A percentile compares a stretch with the other conserved stretches of the same genome.
Evolutionary conservation across 139 green algal species (phyloP).

Genomic region (Micromonas pusilla): DNA sequence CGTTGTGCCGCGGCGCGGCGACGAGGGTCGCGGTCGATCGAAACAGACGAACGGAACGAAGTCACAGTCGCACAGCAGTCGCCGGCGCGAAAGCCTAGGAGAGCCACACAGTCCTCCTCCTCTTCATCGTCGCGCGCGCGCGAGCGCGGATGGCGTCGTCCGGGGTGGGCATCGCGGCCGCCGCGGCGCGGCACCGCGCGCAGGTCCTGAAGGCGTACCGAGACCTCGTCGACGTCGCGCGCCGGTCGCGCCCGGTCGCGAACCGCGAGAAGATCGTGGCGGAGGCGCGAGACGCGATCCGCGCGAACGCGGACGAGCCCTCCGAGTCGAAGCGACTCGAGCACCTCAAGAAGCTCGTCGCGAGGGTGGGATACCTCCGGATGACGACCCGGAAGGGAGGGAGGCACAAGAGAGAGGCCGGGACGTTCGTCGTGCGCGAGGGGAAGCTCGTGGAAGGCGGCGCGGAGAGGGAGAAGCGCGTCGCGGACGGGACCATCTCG

Average conservation of each 20-base stretch:
- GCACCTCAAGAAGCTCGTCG: conserved; percentile 45
- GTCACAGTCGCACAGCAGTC: too few species aligned
- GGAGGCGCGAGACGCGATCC: conserved; percentile 35
- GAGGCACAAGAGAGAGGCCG: background rate
- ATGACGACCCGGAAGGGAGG: conserved; percentile 38
- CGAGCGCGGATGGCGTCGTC: background rate
- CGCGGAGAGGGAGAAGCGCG: conserved; percentile 26
- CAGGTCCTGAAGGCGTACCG: background rate
- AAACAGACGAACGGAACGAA: too few species aligned
- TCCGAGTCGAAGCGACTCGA: conserved; percentile 37
- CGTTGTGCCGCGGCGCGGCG: too few species aligned
- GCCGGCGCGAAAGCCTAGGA: too few species aligned
- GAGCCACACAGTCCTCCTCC: background rate
- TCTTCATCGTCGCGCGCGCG: background rate
- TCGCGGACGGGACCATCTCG: conserved; percentile 52
- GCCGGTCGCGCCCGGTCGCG: background rate
- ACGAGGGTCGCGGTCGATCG: too few species aligned
- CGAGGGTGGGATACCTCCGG: conserved; percentile 51
- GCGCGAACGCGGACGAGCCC: conserved; percentile 28
- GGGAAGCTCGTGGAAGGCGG: background rate
- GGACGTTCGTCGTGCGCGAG: background rate
- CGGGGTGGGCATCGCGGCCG: background rate
- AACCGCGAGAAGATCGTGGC: background rate
- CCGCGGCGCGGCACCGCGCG: background rate
- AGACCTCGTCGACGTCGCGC: background rate